Conservation (phyloP, 2,329 filamentous ascomycete species). For the Pyrenophora graminea region DNA sequence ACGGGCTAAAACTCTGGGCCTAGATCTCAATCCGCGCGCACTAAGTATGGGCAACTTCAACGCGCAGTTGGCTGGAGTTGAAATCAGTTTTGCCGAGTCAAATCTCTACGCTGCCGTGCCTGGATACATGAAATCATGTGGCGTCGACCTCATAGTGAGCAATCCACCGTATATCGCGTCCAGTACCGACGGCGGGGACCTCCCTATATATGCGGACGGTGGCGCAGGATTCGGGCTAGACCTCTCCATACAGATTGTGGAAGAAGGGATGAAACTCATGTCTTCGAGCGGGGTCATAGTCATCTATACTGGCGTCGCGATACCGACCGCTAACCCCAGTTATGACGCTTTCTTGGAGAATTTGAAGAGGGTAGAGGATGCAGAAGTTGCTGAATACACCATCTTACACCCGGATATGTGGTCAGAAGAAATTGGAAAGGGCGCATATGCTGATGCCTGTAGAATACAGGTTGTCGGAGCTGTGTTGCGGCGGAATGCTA, state of each 20-base stretch:
- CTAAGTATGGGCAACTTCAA: slow-evolving; percentile 24
- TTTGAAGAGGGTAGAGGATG: slow-evolving; percentile 17
- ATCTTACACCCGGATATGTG: slow-evolving; percentile 33
- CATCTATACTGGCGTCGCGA: slow-evolving; percentile 29
- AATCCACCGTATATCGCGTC: slow-evolving; percentile 35
- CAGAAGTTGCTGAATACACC: slow-evolving; percentile 22
- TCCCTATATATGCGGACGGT: slow-evolving; percentile 32
- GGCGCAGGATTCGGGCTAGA: slow-evolving; percentile 29
- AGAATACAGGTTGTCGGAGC: slow-evolving; percentile 32
- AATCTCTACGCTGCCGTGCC: slow-evolving; percentile 26
- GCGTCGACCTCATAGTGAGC: slow-evolving; percentile 29
- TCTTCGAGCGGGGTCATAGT: slow-evolving; percentile 23
- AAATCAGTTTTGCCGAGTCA: slow-evolving; percentile 24
- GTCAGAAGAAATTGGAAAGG: slow-evolving; percentile 30
- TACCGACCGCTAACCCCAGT: slow-evolving; percentile 20
- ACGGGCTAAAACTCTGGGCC: slow-evolving; percentile 20
- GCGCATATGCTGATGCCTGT: slow-evolving; percentile 29
- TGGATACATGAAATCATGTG: slow-evolving; percentile 4
- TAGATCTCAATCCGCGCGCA: slow-evolving; percentile 29
- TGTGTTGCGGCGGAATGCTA: slow-evolving; percentile 14
- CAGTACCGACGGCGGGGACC: slow-evolving; percentile 21
- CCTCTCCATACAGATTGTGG: slow-evolving; percentile 25
- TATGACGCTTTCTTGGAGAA: slow-evolving; percentile 25
- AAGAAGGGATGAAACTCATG: slow-evolving; percentile 25
- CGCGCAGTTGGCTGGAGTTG: slow-evolving; percentile 17